A percentile compares a stretch with the other conserved stretches of the same genome.
Conservation (phyloP, 1,284 basidiomycete species). For the Rhodotorula sp. region DNA sequence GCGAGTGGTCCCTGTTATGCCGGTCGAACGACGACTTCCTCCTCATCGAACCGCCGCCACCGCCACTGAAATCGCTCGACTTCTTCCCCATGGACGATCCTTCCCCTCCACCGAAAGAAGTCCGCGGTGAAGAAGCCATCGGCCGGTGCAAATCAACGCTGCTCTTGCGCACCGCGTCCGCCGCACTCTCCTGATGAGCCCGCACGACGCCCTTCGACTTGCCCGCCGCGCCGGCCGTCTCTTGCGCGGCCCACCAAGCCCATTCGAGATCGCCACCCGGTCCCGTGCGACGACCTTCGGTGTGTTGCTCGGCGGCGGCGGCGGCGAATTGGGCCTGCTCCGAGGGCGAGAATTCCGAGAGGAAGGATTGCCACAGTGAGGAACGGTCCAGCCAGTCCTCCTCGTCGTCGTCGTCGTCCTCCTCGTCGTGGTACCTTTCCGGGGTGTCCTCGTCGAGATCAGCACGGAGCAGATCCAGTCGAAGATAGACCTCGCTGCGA, state of each 20-base stretch:
- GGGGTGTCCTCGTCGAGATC: background rate
- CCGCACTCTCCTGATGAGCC: constrained; percentile 12
- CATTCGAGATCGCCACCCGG: constrained; percentile 26
- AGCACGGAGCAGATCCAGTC: constrained; percentile 23
- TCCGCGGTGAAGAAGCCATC: background rate
- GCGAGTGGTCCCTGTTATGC: no score
- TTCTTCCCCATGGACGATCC: no score
- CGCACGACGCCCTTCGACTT: constrained; percentile 10
- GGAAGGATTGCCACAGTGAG: constrained; percentile 21
- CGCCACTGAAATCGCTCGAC: background rate
- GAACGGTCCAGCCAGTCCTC: background rate
- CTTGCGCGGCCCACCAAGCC: constrained; percentile 34
- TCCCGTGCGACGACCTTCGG: constrained; percentile 6
- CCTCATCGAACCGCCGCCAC: background rate
- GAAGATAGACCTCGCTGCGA: constrained; percentile 27
- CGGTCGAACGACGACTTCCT: no score
- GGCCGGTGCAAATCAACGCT: background rate
- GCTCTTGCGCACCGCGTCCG: background rate
- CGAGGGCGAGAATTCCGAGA: constrained; percentile 4
- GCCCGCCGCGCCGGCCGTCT: constrained; percentile 20
- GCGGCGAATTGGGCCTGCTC: background rate
- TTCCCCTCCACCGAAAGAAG: background rate
- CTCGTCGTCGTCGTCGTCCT: background rate
- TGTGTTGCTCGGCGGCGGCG: background rate
- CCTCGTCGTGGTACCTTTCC: no score